Percentiles rank a stretch among this genome's conserved stretches.
These are phyloP conservation scores for Pseudoscleropodium purum DNA, from an alignment of 225 moss, liverwort and hornwort genomes.

Conservation along the genomic window DNA sequence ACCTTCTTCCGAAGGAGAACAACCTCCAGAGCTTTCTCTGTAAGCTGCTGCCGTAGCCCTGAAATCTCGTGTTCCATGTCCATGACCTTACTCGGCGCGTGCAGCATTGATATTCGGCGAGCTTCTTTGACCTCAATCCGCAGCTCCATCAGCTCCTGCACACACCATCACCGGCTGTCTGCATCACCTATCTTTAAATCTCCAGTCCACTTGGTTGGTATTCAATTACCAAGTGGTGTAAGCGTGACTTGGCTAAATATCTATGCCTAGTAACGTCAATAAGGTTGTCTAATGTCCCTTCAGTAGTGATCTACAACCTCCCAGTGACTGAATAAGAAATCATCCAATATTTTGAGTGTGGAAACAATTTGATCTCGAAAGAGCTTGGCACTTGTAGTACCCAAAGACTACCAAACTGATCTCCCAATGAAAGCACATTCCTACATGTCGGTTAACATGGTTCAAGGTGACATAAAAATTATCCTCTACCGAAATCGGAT, in stretches of 20 bases:
- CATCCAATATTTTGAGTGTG: background rate
- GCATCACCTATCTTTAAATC: background rate
- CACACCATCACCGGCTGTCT: background rate
- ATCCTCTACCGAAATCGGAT: background rate
- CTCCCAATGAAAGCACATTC: background rate
- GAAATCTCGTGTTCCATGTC: conserved; percentile 54
- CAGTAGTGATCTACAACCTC: background rate
- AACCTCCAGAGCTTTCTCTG: conserved; percentile 39
- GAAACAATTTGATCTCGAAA: background rate
- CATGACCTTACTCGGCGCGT: conserved; percentile 57
- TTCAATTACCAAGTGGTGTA: background rate
- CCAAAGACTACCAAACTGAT: background rate
- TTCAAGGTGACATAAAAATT: background rate
- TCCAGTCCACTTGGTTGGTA: background rate
- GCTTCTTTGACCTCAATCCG: conserved; percentile 47
- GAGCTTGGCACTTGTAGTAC: background rate
- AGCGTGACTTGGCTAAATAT: background rate
- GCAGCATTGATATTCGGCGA: conserved; percentile 53
- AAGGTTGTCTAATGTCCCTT: background rate
- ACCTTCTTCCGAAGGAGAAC: conserved; percentile 42
- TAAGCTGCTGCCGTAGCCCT: conserved; percentile 37
- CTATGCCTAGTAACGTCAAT: background rate
- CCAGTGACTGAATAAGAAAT: background rate
- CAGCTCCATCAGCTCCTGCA: conserved; percentile 45
- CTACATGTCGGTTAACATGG: background rate